Evolutionary conservation across 1,284 basidiomycete genomes (phyloP).

Genomic region (Stereum hirsutum): DNA sequence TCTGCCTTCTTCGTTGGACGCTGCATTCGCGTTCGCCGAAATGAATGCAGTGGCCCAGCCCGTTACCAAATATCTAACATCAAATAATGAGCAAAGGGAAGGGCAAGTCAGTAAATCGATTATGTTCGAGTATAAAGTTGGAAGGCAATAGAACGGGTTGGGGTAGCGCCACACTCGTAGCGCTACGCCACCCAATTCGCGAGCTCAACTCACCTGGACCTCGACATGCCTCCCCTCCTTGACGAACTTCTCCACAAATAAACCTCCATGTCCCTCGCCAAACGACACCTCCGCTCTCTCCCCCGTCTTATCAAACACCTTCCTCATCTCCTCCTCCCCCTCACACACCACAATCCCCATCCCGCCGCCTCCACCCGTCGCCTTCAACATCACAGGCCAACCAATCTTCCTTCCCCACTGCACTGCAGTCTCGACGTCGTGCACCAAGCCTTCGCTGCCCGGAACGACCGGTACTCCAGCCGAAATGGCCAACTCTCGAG

Average conservation of each 20-base stretch:
- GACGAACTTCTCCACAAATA: conserved; percentile 60
- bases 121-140: too few relatives aligned
- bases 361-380: conserved; percentile 65
- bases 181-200: too few relatives aligned
- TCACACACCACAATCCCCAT: conserved; percentile 59
- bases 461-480: conserved; percentile 48
- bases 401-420: conserved; percentile 33
- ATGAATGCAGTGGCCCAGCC: conserved; percentile 46
- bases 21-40: conserved; percentile 69
- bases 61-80: conserved; percentile 55
- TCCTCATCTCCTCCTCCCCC: conserved; percentile 28
- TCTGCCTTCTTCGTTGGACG: conserved; percentile 65
- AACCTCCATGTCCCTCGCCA: conserved; percentile 29
- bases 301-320: conserved; percentile 28
- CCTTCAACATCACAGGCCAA: conserved; percentile 63
- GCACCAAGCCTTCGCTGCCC: conserved; percentile 39
- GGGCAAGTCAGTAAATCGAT: not conserved
- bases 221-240: conserved; percentile 53
- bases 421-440: conserved; percentile 33
- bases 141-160: not conserved
- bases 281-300: conserved; percentile 46
- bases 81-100: not conserved
- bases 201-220: conserved; percentile 48
- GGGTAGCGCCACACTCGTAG: not conserved
- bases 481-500: conserved; percentile 36